Evolutionary conservation across 768 basidiomycete species (phyloP).

Genomic region (Phanerochaete sordida): DNA sequence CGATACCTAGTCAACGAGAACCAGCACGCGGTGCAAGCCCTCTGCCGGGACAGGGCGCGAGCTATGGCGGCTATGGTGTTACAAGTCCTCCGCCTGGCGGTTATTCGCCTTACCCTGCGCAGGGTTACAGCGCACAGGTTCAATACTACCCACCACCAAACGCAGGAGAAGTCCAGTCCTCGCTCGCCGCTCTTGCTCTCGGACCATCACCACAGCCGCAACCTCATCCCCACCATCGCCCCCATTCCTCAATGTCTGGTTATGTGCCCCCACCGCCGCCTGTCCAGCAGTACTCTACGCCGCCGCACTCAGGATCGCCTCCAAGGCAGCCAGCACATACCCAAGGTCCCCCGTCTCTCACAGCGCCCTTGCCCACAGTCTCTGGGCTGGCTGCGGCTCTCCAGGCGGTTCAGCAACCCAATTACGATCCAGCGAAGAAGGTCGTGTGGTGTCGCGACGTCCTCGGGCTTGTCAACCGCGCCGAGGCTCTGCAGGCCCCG

Average conservation of each 20-base stretch:
- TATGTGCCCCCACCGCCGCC: conserved; percentile 4
- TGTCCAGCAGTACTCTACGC: neutral
- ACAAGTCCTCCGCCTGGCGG: conserved; percentile 20
- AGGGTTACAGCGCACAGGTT: conserved; percentile 11
- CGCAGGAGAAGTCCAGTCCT: conserved; percentile 7
- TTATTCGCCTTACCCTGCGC: conserved; percentile 20
- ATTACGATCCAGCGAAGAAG: conserved; percentile 55
- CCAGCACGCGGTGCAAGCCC: conserved; percentile 21
- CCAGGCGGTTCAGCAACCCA: conserved; percentile 48
- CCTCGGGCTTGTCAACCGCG: conserved; percentile 70
- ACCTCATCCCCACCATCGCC: neutral
- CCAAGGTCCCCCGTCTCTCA: conserved; percentile 45
- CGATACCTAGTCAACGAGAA: neutral
- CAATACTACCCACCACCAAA: conserved; percentile 13
- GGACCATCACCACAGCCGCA: conserved; percentile 1
- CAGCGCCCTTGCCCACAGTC: conserved; percentile 66
- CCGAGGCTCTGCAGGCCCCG: conserved; percentile 27
- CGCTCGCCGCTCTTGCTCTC: conserved; percentile 8
- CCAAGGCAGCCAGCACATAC: neutral
- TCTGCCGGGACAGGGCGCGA: conserved; percentile 12
- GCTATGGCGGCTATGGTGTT: neutral
- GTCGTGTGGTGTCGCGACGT: conserved; percentile 84
- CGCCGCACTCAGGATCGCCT: neutral
- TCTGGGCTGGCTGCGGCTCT: conserved; percentile 52
- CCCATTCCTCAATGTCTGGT: neutral